Percentiles rank a stretch among this genome's conserved stretches.
phyloP scores from a whole-genome alignment of 1,139 yeast species.

The Candida sojae region DNA sequence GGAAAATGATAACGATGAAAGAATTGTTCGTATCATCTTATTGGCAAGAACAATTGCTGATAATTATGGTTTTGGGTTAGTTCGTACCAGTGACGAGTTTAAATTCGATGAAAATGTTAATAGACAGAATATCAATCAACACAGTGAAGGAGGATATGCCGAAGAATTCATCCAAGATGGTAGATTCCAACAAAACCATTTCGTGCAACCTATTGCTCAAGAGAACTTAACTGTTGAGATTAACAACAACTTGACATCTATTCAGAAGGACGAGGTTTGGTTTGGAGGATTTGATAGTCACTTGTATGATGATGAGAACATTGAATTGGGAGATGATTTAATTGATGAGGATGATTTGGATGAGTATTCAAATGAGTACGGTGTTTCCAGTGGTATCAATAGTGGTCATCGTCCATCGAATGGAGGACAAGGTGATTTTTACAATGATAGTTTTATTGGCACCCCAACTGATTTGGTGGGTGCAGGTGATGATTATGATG shows the following conservation, averaged over 20 bases:
- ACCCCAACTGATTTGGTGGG: slow-evolving; percentile 20
- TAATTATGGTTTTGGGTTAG: slow-evolving; percentile 54
- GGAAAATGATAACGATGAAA: slow-evolving; percentile 42
- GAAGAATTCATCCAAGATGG: slow-evolving; percentile 45
- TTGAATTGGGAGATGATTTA: slow-evolving; percentile 19
- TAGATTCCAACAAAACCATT: slow-evolving; percentile 45
- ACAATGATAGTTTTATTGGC: slow-evolving; percentile 26
- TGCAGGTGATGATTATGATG: slow-evolving; percentile 23
- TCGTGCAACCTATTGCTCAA: slow-evolving; percentile 36
- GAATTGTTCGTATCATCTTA: slow-evolving; percentile 52
- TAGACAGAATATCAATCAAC: slow-evolving; percentile 18
- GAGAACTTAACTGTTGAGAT: slow-evolving; percentile 25
- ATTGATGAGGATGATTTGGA: slow-evolving; percentile 23
- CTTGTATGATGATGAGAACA: slow-evolving; percentile 16
- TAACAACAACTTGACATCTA: slow-evolving; percentile 12
- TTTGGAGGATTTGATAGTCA: slow-evolving; percentile 20
- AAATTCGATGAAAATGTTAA: slow-evolving; percentile 36
- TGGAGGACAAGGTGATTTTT: slow-evolving; percentile 21
- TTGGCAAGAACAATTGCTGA: slow-evolving; percentile 54
- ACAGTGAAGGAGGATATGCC: slow-evolving; percentile 32
- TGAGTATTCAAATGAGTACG: slow-evolving; percentile 15
- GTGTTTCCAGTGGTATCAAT: slow-evolving; percentile 7
- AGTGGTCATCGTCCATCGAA: slow-evolving; percentile 17
- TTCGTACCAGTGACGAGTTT: slow-evolving; percentile 46
- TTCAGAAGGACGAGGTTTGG: slow-evolving; percentile 27